Base-by-base conservation (phyloP, 2,329 filamentous ascomycete genomes). In the Ambrosiella beaveri region DNA sequence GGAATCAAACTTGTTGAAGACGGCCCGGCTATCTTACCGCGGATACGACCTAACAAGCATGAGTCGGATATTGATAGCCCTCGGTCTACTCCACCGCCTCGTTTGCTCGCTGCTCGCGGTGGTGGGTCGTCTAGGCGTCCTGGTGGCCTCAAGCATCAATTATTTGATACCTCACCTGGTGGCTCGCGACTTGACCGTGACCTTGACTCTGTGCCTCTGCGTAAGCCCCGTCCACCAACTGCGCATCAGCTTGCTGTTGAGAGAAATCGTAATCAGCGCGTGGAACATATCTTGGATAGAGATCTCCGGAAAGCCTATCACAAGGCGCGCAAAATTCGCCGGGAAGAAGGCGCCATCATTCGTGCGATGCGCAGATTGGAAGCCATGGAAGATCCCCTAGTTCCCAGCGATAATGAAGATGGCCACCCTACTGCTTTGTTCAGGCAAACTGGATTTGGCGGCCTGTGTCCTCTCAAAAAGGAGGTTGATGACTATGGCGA, bases 211-310 rank as follows among this genome's bases (percentile, higher is more conserved):
- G 74, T 78, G n/a, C 71, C 75, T 41, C 73, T 74, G 17, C 73
- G 79, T 59, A 83, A 88, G 66, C 81, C 84, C 7, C 78, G 87
- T 1, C 86, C 86, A 2, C 79, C 88, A 0, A 93, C 87, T 0
- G 85, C 86, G 40, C 87, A 93, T 68, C 87, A 93, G 69, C 73
- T 89, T 44, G 86, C 86, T 0, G 85, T 93, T 1, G 86, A 89
- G 68, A 79, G 83, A 58, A 89, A 90, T 68, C 77, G 87, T 15
- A 85, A 81, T 61, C 81, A 87, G 65, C 81, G 86, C 5, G 86
- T 91, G n/a, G 84, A 89, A 65, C 84, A 89, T 64, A 86, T 88
- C 56, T 77, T 93, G 13, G 84, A 88, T 63, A 80, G 83, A n/a
- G 83, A 84, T 37, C 72, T 91, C 39, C 80, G 84, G 54, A 77